A percentile compares a stretch with the other conserved stretches of the same genome.
These are phyloP conservation scores for Apiospora arundinis DNA, from an alignment of 2,329 filamentous ascomycete species.

Conservation along the genomic window DNA sequence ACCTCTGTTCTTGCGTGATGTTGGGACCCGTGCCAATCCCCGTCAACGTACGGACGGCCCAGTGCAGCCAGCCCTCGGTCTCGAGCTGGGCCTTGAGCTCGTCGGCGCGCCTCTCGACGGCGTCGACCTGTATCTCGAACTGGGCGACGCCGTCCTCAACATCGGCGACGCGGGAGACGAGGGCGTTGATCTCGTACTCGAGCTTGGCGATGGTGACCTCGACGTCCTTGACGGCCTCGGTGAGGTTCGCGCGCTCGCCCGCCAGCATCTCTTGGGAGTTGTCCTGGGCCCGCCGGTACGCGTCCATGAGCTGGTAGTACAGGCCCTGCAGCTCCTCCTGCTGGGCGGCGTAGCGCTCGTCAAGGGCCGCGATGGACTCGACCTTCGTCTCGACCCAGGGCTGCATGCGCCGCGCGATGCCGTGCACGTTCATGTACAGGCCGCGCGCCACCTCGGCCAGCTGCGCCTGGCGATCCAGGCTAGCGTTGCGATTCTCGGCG, in stretches of 20 bases:
- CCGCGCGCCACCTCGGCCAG: conserved; percentile 60
- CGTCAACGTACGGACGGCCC: conserved; percentile 67
- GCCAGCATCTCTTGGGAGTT: conserved; percentile 72
- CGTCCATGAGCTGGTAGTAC: conserved; percentile 74
- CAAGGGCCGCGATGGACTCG: conserved; percentile 61
- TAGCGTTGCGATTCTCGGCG: not conserved
- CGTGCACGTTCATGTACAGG: conserved; percentile 59
- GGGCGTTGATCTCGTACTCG: conserved; percentile 86
- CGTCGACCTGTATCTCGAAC: conserved; percentile 79
- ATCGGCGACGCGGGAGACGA: conserved; percentile 83
- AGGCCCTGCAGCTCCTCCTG: conserved; percentile 69
- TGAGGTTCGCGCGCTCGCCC: conserved; percentile 71
- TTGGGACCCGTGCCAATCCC: conserved; percentile 67
- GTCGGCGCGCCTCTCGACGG: conserved; percentile 70
- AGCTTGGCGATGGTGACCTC: conserved; percentile 83
- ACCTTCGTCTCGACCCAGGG: conserved; percentile 69
- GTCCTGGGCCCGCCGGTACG: conserved; percentile 71
- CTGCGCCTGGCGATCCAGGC: conserved; percentile 28
- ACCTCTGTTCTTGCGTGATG: conserved; percentile 45
- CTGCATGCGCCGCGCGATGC: conserved; percentile 58
- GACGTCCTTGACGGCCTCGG: conserved; percentile 77
- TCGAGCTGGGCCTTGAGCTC: conserved; percentile 68
- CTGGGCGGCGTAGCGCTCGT: conserved; percentile 67
- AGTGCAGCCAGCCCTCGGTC: conserved; percentile 68
- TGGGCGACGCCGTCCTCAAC: conserved; percentile 82